Evolutionary conservation across 352 stramenopile species (phyloP).

Genomic region (Globisporangium cederbergense): DNA sequence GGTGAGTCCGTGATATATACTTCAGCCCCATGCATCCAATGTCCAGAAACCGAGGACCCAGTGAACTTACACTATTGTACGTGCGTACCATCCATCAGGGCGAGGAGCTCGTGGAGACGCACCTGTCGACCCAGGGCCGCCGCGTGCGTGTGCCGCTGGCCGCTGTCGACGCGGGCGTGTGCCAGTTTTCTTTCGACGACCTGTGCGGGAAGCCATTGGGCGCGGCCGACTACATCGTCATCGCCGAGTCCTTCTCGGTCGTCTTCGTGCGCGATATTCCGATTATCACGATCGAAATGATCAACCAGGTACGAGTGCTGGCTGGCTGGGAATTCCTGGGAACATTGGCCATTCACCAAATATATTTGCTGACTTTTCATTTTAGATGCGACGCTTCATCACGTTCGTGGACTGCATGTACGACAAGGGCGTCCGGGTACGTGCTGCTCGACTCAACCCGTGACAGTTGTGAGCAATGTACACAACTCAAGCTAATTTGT

Average conservation of each 20-base stretch:
- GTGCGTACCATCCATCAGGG: constrained; percentile 16
- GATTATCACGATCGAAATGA: constrained; percentile 74
- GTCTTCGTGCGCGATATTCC: constrained; percentile 94
- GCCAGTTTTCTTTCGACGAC: constrained; percentile 94
- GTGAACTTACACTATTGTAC: neutral
- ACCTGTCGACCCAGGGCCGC: constrained; percentile 65
- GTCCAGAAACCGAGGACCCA: neutral
- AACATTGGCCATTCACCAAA: neutral
- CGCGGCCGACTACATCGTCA: constrained; percentile 92
- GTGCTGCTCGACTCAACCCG: constrained; percentile 16
- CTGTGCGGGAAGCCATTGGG: constrained; percentile 93
- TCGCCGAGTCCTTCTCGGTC: constrained; percentile 81
- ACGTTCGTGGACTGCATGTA: constrained; percentile 99
- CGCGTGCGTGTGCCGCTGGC: constrained; percentile 61
- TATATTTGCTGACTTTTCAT: neutral
- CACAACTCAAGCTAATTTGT: too few relatives aligned
- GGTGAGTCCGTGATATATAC: constrained; percentile 18
- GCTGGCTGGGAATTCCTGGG: neutral
- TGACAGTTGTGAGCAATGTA: neutral
- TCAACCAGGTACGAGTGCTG: constrained; percentile 67
- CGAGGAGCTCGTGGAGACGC: constrained; percentile 42
- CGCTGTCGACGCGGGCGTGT: constrained; percentile 45
- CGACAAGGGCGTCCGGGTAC: constrained; percentile 78
- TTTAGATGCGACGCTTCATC: constrained; percentile 93
- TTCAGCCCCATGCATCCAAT: neutral